Base-by-base conservation (phyloP, 495 filamentous ascomycete genomes). In the Penicillium paradoxum region DNA sequence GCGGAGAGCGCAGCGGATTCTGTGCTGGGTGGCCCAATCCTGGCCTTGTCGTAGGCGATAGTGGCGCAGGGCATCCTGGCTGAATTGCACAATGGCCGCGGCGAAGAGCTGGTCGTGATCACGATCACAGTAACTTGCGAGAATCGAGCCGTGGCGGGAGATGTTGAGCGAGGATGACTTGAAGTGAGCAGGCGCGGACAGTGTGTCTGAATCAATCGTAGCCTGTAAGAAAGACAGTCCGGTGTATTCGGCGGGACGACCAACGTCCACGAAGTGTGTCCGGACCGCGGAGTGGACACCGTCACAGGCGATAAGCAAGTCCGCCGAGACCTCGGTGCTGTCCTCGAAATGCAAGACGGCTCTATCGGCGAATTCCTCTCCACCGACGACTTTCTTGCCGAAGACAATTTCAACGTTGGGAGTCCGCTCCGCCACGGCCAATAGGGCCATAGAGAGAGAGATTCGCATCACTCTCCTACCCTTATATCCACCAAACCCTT, bases 251-350 rank as follows among this genome's bases (percentile, higher is more conserved):
- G 75, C 73, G 15, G 70, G 67, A 7, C 73, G 67, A 7, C 63
- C 64, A 0, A 74, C 73, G 52, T 82, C 79, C 29, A 85, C 73
- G 56, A 77, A 79, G 14, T 68, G 60, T 15, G 70, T 73, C 10
- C 83, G 76, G 9, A 78, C 73, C 15, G 71, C 70, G 1, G 81
- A 85, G 63, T 83, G 78, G n/a, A 85, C 80, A 5, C 83, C 83
- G 55, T 86, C 83, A 60, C 81, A 84, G 39, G 81, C 83, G 7
- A 85, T 60, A 2, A 85, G 65, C 5, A 85, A 59, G 49, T 85
- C 78, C 0, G 72, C 80, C 21, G 65, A 63, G 0, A 70, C 76
- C 4, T 65, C 61, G 0, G 69, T 69, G 3, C 77, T 75, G 58
- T 80, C 78, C 24, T 73, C 62, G 58, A 86, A 84, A 22, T 67